These are phyloP conservation scores for Guadua angustifolia DNA, from an alignment of 176 grass and related monocot genomes.

Conservation along the genomic window DNA sequence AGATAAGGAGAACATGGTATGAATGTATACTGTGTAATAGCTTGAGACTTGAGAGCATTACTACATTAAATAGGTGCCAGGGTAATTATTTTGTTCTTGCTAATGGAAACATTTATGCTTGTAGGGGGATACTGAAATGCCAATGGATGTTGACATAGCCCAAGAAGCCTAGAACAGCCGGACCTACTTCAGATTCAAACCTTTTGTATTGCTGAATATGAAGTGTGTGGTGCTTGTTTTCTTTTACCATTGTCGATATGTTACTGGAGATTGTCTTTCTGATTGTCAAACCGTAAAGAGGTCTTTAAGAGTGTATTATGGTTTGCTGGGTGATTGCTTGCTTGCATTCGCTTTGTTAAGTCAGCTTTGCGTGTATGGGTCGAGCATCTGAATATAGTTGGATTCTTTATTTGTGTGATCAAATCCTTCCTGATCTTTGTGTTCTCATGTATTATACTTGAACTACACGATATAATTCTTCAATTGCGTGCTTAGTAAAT, in stretches of 20 bases:
- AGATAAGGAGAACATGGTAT: slow-evolving; percentile 96
- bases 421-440: not conserved
- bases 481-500: not conserved
- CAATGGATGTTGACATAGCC: slow-evolving; percentile 41
- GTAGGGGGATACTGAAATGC: slow-evolving; percentile 48
- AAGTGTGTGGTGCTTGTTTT: slow-evolving; percentile 50
- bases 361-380: slow-evolving; percentile 18
- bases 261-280: slow-evolving; percentile 24
- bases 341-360: slow-evolving; percentile 18
- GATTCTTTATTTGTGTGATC: slow-evolving; percentile 25
- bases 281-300: not conserved
- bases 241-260: slow-evolving; percentile 39
- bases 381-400: slow-evolving; percentile 33
- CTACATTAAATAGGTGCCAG: not conserved
- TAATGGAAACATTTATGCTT: slow-evolving; percentile 31
- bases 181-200: slow-evolving; percentile 70
- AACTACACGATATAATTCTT: not conserved
- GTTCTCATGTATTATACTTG: not conserved
- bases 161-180: slow-evolving; percentile 48
- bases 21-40: not conserved
- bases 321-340: slow-evolving; percentile 41
- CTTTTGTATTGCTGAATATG: slow-evolving; percentile 66
- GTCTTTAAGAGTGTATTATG: slow-evolving; percentile 24
- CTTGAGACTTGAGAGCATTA: not conserved
- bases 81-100: not conserved